Evolutionary conservation across 495 filamentous ascomycete genomes (phyloP), one percentile per base, ranked within the genome.

Genomic region (Parachaetomium inaequale): DNA sequence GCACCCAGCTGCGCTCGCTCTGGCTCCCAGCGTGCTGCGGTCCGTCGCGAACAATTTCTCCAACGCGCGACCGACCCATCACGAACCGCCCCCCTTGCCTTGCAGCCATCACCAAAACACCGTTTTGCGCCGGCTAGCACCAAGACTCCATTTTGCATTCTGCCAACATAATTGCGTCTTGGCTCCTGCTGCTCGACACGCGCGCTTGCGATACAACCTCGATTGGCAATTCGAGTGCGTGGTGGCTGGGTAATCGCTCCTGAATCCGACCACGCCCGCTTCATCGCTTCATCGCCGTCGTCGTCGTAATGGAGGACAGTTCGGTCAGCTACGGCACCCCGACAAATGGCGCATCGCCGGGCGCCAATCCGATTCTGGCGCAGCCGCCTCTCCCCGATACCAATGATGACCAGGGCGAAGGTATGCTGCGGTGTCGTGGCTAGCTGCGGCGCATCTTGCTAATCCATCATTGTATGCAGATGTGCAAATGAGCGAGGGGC

Each of bases 401-500:
- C 38, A 59, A 64, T 40, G 62, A 63, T 42, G 65, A 68, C 17
- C n/a, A n/a, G n/a, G 65, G 45, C 28, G 74, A 80, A 70, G 78
- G 76, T 77, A 70, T 66, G 59, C 45, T 31, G 7, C 29, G 10
- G 17, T 31, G 36, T 42, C 25, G 25, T 32, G 19, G 15, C 49
- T 17, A 11, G 7, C 23, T 8, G 12, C 36, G 34, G 26, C 47
- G 36, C 47, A 38, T 5, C n/a, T 8, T 47, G 19, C 15, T 42
- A 59, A 54, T 25, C 21, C 17, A 11, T 45, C 38, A 3, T 25
- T 2, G 21, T 26, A 8, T 31, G n/a, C 61, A 77, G 84, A 85
- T 70, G 76, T 84, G 46, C 77, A 83, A 21, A 86, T 86, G 84
- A 72, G 75, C 53, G 82, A 84, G 62, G 72, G 70, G 10, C 66